These are phyloP conservation scores for Trichopus zeylanicus DNA, from an alignment of 116 monocot genomes.

Conservation along the genomic window DNA sequence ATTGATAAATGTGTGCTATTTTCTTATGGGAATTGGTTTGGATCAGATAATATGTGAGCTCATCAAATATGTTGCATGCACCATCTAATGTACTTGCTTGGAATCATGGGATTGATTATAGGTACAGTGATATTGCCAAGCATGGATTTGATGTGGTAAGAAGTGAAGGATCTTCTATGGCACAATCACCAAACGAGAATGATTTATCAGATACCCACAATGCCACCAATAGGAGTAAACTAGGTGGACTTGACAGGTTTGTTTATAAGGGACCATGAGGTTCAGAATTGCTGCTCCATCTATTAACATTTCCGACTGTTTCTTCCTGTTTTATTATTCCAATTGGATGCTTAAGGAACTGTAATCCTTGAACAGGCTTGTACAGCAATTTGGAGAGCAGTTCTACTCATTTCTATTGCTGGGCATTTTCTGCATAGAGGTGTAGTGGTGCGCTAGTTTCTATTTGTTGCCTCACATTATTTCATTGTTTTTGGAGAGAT, in stretches of 20 bases:
- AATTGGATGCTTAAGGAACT: not conserved
- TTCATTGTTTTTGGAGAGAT: not conserved
- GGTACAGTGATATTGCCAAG: slow-evolving; percentile 96
- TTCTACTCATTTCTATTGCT: slow-evolving; percentile 78
- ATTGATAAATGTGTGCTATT: too few relatives aligned
- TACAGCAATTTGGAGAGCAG: slow-evolving; percentile 83
- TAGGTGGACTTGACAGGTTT: slow-evolving; percentile 85
- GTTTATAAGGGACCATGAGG: not conserved
- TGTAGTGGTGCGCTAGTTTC: slow-evolving; percentile 38
- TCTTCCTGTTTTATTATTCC: not conserved
- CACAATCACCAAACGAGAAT: slow-evolving; percentile 16
- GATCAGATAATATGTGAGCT: not conserved
- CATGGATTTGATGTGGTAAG: slow-evolving; percentile 67
- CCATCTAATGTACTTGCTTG: not conserved
- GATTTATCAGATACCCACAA: slow-evolving; percentile 17
- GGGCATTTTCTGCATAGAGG: slow-evolving; percentile 87
- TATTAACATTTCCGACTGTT: not conserved
- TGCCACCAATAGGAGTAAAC: slow-evolving; percentile 18
- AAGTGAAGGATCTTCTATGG: slow-evolving; percentile 12
- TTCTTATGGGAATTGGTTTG: too few relatives aligned
- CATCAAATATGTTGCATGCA: not conserved
- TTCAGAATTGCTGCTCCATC: not conserved
- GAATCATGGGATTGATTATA: slow-evolving; percentile 12
- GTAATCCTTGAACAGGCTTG: slow-evolving; percentile 37
- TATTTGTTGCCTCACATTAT: slow-evolving; percentile 2